Conservation (phyloP, 139 green algal genomes). For the Limnomonas spitsbergensis region DNA sequence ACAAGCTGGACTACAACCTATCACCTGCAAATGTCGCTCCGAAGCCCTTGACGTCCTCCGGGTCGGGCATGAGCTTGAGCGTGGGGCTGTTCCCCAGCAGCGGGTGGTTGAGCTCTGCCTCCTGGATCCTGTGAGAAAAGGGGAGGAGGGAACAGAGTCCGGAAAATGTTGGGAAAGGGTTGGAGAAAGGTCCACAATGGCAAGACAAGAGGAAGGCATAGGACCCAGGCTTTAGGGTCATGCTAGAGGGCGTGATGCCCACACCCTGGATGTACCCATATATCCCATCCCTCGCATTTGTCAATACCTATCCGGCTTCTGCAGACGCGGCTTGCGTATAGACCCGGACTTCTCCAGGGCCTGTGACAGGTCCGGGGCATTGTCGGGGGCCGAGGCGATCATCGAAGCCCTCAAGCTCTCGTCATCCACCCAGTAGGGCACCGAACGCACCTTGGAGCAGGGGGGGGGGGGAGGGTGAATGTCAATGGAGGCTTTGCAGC, state of each 20-base stretch:
- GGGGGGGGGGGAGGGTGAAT: too few species aligned
- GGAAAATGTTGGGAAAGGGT: too few species aligned
- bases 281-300: too few species aligned
- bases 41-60: constrained; percentile 28
- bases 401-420: constrained; percentile 54
- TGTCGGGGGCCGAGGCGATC: constrained; percentile 35
- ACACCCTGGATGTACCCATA: too few species aligned
- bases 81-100: constrained; percentile 77
- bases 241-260: too few species aligned
- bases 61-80: constrained; percentile 71
- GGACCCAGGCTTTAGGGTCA: too few species aligned
- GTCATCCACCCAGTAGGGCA: constrained; percentile 95
- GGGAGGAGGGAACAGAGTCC: too few species aligned
- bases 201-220: too few species aligned
- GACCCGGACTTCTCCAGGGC: neutral
- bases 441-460: constrained; percentile 61
- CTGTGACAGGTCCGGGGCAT: neutral
- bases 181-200: too few species aligned
- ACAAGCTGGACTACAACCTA: too few species aligned
- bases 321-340: neutral
- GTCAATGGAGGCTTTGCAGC: too few species aligned
- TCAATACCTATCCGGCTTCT: neutral
- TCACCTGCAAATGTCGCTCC: neutral
- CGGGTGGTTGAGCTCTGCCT: constrained; percentile 74
- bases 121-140: too few species aligned